phyloP scores from a whole-genome alignment of 2,329 filamentous ascomycete genomes.

The Calonectria ilicicola region DNA sequence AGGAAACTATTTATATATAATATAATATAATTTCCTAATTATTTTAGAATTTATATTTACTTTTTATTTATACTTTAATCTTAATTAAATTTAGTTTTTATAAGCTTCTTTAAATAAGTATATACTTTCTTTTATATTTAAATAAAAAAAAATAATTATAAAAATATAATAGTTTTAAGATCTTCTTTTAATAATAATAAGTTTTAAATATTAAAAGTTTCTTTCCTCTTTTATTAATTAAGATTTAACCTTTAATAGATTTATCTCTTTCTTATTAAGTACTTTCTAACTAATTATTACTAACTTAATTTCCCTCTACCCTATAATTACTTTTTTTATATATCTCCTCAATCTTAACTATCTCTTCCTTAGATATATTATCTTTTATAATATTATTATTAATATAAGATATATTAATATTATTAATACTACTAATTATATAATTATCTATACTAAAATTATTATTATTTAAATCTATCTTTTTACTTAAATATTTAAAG shows the following conservation, averaged over 20 bases:
- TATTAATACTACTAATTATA: background rate
- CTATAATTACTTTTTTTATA: no score
- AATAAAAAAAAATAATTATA: conserved; percentile 8
- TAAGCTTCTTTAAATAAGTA: background rate
- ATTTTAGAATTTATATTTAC: background rate
- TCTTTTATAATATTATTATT: no score
- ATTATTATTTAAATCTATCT: background rate
- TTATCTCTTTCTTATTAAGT: no score
- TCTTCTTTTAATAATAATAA: background rate
- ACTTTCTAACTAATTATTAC: no score
- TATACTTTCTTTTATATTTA: background rate
- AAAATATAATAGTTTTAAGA: no score
- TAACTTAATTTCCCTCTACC: no score
- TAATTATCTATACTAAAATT: background rate
- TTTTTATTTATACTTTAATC: background rate
- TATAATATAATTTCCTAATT: background rate
- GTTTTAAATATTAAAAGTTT: conserved; percentile 8
- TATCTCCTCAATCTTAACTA: no score
- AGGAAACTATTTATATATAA: background rate
- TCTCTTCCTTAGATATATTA: no score
- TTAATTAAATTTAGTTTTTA: background rate
- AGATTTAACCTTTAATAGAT: background rate
- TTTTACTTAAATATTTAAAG: background rate
- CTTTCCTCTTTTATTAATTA: background rate
- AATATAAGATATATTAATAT: background rate